Evolutionary conservation across 345 rosid species (phyloP).

Genomic region (Physaria fendleri): DNA sequence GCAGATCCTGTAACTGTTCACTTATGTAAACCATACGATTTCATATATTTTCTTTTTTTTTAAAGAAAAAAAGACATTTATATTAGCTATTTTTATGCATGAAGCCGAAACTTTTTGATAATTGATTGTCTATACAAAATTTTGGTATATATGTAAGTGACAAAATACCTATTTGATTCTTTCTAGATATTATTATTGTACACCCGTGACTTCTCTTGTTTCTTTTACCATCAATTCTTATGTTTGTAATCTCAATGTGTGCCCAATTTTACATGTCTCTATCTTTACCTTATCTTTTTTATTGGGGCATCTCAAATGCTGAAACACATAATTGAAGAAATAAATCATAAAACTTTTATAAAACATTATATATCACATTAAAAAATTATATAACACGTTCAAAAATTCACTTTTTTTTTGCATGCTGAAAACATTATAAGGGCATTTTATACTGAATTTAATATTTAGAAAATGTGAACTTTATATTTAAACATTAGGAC

Average conservation of each 20-base stretch:
- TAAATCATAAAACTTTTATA: neutral
- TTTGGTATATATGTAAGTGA: constrained; percentile 28
- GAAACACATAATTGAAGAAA: neutral
- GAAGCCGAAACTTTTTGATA: constrained; percentile 1
- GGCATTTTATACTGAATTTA: neutral
- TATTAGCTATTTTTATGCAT: constrained; percentile 2
- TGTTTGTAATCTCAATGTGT: constrained; percentile 19
- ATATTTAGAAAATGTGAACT: no score
- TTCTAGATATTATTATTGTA: constrained; percentile 19
- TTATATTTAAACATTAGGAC: no score
- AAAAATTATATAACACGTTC: neutral
- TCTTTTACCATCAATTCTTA: constrained; percentile 7
- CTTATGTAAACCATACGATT: constrained; percentile 13
- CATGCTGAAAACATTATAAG: neutral
- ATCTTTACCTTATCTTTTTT: neutral
- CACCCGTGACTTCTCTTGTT: constrained; percentile 32
- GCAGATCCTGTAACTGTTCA: constrained; percentile 1
- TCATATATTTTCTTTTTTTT: neutral
- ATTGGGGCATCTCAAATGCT: neutral
- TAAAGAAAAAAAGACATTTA: neutral
- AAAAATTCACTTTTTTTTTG: neutral
- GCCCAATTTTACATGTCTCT: constrained; percentile 1
- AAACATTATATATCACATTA: neutral
- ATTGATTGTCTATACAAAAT: neutral
- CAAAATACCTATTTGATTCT: constrained; percentile 30